Evolutionary conservation across 2,329 filamentous ascomycete genomes (phyloP).

Genomic region (Curvularia spicifera): DNA sequence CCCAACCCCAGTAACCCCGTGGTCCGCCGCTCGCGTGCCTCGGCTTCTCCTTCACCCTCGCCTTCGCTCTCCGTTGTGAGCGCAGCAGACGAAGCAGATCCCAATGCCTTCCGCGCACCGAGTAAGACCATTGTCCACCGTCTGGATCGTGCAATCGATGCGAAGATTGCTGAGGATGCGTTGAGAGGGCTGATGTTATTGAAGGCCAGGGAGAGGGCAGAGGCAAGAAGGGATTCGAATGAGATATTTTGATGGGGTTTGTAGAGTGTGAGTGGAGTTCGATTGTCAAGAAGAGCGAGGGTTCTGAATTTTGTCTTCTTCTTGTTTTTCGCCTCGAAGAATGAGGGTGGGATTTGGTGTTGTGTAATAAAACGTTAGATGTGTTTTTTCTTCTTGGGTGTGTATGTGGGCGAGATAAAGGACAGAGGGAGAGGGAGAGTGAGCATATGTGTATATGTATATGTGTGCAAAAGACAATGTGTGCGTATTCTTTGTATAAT

Average conservation of each 20-base stretch:
- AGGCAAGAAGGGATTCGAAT: background rate
- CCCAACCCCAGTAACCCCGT: background rate
- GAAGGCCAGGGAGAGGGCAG: background rate
- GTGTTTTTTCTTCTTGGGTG: too few species aligned
- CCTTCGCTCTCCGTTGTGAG: background rate
- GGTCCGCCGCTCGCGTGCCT: background rate
- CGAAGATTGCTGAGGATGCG: slow-evolving; percentile 32
- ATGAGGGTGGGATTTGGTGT: too few species aligned
- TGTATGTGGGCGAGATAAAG: too few species aligned
- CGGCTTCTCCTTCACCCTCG: background rate
- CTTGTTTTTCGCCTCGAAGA: too few species aligned
- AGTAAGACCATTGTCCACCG: slow-evolving; percentile 30
- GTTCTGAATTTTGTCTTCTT: too few species aligned
- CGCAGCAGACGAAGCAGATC: slow-evolving; percentile 9
- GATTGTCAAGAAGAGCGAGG: too few species aligned
- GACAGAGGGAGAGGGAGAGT: too few species aligned
- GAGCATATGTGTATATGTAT: too few species aligned
- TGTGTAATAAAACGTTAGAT: too few species aligned
- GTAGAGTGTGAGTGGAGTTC: too few species aligned
- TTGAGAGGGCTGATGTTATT: slow-evolving; percentile 1
- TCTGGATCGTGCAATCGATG: slow-evolving; percentile 36
- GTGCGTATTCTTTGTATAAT: background rate
- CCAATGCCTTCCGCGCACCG: slow-evolving; percentile 28
- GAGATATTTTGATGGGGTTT: background rate
- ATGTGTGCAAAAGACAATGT: background rate